Percentiles rank a stretch among this genome's conserved stretches.
Evolutionary conservation across 129 eudicot genomes (phyloP).

Genomic region (Artemisia annua): DNA sequence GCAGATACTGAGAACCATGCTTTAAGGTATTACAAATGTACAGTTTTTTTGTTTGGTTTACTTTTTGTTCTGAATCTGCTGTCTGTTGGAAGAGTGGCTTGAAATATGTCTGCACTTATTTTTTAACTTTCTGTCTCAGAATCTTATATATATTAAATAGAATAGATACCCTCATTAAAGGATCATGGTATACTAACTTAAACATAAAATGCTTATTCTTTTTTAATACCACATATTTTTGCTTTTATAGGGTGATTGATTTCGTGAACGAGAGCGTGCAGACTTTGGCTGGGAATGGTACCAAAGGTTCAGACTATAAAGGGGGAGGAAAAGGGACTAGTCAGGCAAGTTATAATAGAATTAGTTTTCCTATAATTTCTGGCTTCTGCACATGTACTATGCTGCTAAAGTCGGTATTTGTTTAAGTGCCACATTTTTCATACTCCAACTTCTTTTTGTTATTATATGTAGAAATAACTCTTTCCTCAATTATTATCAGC

Average conservation of each 20-base stretch:
- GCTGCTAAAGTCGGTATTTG: not conserved
- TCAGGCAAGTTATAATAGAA: constrained; percentile 61
- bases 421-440: not conserved
- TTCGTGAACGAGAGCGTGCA: constrained; percentile 82
- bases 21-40: constrained; percentile 52
- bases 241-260: constrained; percentile 76
- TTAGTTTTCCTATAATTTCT: not conserved
- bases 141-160: not conserved
- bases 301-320: constrained; percentile 91
- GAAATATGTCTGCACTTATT: not conserved
- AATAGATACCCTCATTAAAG: not conserved
- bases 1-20: constrained; percentile 99
- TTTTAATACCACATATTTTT: constrained; percentile 19
- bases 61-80: constrained; percentile 1
- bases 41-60: not conserved
- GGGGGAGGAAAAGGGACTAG: constrained; percentile 80
- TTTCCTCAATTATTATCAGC: constrained; percentile 53
- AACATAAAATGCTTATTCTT: not conserved
- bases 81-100: constrained; percentile 18
- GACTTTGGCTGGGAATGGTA: constrained; percentile 97
- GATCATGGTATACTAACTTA: not conserved
- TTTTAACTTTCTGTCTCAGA: not conserved
- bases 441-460: not conserved
- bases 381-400: too few relatives aligned
- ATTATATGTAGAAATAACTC: too few relatives aligned